These are phyloP conservation scores for button mushroom (Agaricus bisporus) DNA, from an alignment of 768 basidiomycete genomes.

Conservation along the genomic window DNA sequence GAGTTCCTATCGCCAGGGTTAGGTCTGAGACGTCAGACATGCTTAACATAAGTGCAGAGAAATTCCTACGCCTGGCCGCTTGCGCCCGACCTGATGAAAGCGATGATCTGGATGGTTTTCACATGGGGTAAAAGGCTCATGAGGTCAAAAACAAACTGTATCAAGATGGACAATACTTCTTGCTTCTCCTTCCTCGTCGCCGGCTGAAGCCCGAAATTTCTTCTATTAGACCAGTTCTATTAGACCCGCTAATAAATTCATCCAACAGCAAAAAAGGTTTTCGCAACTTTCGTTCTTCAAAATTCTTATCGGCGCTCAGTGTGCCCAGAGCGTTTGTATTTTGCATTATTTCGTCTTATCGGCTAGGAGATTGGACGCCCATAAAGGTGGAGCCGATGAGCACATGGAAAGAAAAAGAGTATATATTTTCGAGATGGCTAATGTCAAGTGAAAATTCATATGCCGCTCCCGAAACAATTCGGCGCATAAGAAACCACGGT, in stretches of 20 bases:
- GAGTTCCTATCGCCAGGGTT: neutral
- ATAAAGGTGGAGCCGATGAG: neutral
- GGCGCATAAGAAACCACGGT: neutral
- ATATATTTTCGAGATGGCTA: neutral
- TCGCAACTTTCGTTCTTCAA: neutral
- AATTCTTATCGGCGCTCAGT: slow-evolving; percentile 1
- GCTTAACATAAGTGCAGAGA: neutral
- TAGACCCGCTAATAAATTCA: neutral
- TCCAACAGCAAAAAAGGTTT: neutral
- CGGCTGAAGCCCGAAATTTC: neutral
- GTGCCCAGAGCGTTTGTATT: neutral
- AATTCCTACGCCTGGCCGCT: neutral
- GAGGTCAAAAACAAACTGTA: neutral
- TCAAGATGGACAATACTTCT: neutral
- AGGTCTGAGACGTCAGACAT: neutral
- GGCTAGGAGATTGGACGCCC: slow-evolving; percentile 3
- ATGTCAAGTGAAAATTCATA: neutral
- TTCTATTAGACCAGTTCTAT: slow-evolving; percentile 2
- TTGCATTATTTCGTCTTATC: slow-evolving; percentile 1
- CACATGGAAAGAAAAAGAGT: neutral
- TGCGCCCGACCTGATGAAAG: neutral
- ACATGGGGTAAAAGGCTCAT: slow-evolving; percentile 6
- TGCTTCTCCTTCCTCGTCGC: neutral
- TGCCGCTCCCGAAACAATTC: neutral
- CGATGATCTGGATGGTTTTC: neutral